Percentiles rank a stretch among this genome's conserved stretches.
phyloP scores from a whole-genome alignment of 139 green algal genomes.

The Trebouxia sp. region DNA sequence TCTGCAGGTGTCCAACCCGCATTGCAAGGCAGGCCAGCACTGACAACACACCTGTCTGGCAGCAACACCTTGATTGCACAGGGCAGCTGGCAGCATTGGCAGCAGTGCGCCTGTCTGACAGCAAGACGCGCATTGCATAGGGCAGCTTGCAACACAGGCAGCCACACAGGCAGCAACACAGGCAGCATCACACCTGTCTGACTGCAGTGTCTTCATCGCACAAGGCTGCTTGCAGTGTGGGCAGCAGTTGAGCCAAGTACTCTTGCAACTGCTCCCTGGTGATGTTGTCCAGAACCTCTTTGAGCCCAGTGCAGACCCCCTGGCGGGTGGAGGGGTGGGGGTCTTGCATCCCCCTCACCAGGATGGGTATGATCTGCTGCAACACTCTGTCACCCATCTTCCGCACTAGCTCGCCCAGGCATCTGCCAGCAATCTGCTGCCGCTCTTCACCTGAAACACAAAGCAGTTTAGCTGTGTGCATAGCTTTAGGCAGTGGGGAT shows the following conservation, averaged over 20 bases:
- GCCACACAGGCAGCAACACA: conserved; percentile 20
- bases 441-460: conserved; percentile 55
- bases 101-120: conserved; percentile 83
- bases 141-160: conserved; percentile 80
- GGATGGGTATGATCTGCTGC: conserved; percentile 87
- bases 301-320: conserved; percentile 78
- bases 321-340: conserved; percentile 40
- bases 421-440: conserved; percentile 70
- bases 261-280: conserved; percentile 79
- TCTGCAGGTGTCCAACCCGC: not conserved
- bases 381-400: conserved; percentile 97
- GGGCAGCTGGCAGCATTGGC: conserved; percentile 76
- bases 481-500: not conserved
- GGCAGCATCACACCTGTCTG: conserved; percentile 25
- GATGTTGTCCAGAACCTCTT: conserved; percentile 83
- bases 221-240: conserved; percentile 81
- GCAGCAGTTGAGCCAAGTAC: conserved; percentile 84
- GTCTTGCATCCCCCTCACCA: conserved; percentile 54
- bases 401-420: conserved; percentile 93
- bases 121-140: conserved; percentile 79
- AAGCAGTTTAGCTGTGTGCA: not conserved
- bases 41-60: no score
- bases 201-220: conserved; percentile 77
- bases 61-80: conserved; percentile 77
- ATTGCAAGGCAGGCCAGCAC: not conserved